A percentile compares a stretch with the other conserved stretches of the same genome.
Conservation (phyloP, 2,329 filamentous ascomycete genomes). For the Drechslerella dactyloides region DNA sequence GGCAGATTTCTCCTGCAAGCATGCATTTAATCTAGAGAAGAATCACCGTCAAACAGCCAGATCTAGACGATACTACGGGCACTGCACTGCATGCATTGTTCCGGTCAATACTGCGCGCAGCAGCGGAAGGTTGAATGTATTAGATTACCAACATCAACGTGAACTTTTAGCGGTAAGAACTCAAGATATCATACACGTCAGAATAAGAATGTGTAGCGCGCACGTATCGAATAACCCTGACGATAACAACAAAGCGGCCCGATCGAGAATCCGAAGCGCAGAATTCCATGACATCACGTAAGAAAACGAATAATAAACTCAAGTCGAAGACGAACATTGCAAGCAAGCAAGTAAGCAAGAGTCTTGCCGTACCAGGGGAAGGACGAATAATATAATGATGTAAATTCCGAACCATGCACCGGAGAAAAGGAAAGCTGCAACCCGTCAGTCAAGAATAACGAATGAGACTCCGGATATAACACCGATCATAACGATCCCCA, state of each 20-base stretch:
- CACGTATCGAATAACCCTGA: constrained; percentile 2
- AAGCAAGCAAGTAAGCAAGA: neutral
- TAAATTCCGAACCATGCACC: constrained; percentile 26
- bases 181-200: constrained; percentile 13
- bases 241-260: constrained; percentile 5
- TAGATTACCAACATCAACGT: neutral
- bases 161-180: neutral
- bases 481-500: constrained; percentile 20
- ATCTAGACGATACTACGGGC: no score
- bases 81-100: no score
- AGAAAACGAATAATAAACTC: constrained; percentile 9
- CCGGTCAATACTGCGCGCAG: neutral
- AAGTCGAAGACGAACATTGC: neutral
- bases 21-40: no score
- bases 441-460: constrained; percentile 2
- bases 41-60: no score
- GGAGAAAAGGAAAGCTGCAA: constrained; percentile 1
- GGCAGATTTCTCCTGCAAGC: no score
- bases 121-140: neutral
- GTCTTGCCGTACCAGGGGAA: neutral
- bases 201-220: neutral
- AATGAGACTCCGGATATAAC: constrained; percentile 15
- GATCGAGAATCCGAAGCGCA: constrained; percentile 8
- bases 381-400: neutral
- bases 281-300: constrained; percentile 2